Evolutionary conservation across 805 yeast species (phyloP), one percentile per base, ranked within the genome.

Genomic region (Candida taoyuanica): DNA sequence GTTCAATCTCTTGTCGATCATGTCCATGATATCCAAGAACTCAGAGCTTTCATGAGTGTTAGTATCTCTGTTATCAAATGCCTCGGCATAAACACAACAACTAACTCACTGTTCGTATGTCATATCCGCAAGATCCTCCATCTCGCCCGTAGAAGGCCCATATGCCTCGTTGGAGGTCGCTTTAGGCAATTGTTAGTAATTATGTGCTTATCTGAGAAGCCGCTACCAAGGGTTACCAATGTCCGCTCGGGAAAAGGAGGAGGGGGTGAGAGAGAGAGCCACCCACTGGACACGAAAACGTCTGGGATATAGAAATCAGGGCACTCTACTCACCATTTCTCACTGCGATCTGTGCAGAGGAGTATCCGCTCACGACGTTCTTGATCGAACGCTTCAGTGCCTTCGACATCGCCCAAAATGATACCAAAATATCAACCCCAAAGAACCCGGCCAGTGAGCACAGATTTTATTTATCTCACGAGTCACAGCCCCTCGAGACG

Each of bases 11-110:
- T 87, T 77, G 64, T 91, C 97, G 31, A 91, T 64, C 81, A 91
- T 87, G 56, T 91, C 97, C 94, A 91, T 85, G 33, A 88, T 78
- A 56, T 88, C 95, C 54, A 87, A 71, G 52, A 88, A 78, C 52
- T 86, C 94, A 6, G 81, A 77, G 46, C 66, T 65, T n/a, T 38
- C n/a, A 13, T 11, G 17, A 8, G 2, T 6, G 38, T 26, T 31
- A 32, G 46, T 38, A 47, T 34, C 35, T 31, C 14, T n/a, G 15
- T 25, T 25, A 7, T 21, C 25, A 8, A 21, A 21, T 12, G 25
- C 11, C 28, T 25, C 14, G 13, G 28, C 8, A 33, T 8, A 13
- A 16, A 17, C 21, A 13, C 7, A 7, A 12, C 8, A 18, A 17
- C 13, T 7, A 15, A 55, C 66, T 37, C 35, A 60, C 67, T 55